Conservation (phyloP, 441 rosid species). For the Pelargonium citronellum region DNA sequence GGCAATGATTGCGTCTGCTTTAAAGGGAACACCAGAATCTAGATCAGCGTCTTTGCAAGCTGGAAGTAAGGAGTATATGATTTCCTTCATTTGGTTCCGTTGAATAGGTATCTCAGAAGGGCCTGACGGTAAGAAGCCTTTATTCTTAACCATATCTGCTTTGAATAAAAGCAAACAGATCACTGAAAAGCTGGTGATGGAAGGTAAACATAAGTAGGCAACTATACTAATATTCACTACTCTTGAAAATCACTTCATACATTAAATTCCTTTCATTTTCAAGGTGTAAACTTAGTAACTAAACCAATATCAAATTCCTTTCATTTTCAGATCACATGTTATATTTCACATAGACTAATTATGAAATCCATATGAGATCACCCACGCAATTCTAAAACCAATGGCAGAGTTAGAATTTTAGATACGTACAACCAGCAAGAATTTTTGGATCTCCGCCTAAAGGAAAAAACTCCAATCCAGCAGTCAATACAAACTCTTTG, state of each 20-base stretch:
- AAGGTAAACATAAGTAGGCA: conserved; percentile 11
- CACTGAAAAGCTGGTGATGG: conserved; percentile 16
- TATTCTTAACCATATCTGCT: conserved; percentile 98
- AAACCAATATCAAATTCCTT: background rate
- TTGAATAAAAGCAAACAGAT: conserved; percentile 27
- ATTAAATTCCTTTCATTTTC: conserved; percentile 9
- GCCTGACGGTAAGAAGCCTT: conserved; percentile 94
- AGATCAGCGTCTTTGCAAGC: conserved; percentile 90
- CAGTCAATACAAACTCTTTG: conserved; percentile 92
- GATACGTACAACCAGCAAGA: conserved; percentile 92
- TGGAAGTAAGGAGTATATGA: conserved; percentile 77
- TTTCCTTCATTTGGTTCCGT: conserved; percentile 85
- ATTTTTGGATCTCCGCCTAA: conserved; percentile 98
- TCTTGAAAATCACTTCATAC: background rate
- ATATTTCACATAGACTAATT: too few species aligned
- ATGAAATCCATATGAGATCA: background rate
- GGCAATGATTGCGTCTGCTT: conserved; percentile 97
- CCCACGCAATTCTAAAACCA: conserved; percentile 12
- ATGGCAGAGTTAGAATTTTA: conserved; percentile 15
- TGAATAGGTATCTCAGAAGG: conserved; percentile 93
- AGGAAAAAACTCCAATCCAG: conserved; percentile 95
- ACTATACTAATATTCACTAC: conserved; percentile 14
- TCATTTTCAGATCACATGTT: too few species aligned
- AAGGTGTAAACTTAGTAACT: background rate
- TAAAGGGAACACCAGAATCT: conserved; percentile 74